Evolutionary conservation across 2,329 filamentous ascomycete genomes (phyloP).

Genomic region (Alternaria panax): DNA sequence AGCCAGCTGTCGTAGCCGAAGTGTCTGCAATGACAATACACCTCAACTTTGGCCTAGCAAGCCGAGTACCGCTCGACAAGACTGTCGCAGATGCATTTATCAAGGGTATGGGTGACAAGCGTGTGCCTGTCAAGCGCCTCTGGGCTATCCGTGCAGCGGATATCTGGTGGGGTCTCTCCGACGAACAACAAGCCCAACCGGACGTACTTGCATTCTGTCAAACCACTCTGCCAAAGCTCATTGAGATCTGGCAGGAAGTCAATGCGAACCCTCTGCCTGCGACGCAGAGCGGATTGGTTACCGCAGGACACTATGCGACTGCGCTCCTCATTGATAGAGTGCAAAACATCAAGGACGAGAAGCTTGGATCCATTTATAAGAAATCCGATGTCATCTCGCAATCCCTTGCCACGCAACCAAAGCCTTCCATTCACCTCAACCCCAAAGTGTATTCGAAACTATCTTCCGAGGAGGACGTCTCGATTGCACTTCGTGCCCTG

Average conservation of each 20-base stretch:
- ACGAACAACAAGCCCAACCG: slow-evolving; percentile 58
- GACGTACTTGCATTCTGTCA: slow-evolving; percentile 58
- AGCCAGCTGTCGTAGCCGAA: slow-evolving; percentile 79
- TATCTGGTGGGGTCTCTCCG: slow-evolving; percentile 67
- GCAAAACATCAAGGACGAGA: slow-evolving; percentile 61
- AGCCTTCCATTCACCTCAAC: slow-evolving; percentile 87
- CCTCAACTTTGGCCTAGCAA: slow-evolving; percentile 67
- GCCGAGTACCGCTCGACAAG: slow-evolving; percentile 69
- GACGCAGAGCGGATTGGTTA: slow-evolving; percentile 82
- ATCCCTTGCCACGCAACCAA: slow-evolving; percentile 74
- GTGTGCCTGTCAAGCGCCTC: slow-evolving; percentile 74
- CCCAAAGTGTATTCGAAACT: slow-evolving; percentile 85
- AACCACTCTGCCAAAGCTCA: slow-evolving; percentile 62
- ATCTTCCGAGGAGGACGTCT: slow-evolving; percentile 74
- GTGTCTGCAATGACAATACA: slow-evolving; percentile 74
- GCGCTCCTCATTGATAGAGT: slow-evolving; percentile 67
- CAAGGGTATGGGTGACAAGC: slow-evolving; percentile 89
- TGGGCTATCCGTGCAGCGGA: slow-evolving; percentile 82
- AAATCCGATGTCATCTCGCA: slow-evolving; percentile 70
- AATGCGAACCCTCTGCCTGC: slow-evolving; percentile 78
- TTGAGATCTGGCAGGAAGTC: slow-evolving; percentile 79
- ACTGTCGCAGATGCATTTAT: slow-evolving; percentile 72
- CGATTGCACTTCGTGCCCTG: slow-evolving; percentile 78
- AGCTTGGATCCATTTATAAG: slow-evolving; percentile 65
- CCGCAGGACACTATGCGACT: slow-evolving; percentile 76